Base-by-base conservation (phyloP, 371 early-diverging fungal genomes). In the Mucor mucedo region DNA sequence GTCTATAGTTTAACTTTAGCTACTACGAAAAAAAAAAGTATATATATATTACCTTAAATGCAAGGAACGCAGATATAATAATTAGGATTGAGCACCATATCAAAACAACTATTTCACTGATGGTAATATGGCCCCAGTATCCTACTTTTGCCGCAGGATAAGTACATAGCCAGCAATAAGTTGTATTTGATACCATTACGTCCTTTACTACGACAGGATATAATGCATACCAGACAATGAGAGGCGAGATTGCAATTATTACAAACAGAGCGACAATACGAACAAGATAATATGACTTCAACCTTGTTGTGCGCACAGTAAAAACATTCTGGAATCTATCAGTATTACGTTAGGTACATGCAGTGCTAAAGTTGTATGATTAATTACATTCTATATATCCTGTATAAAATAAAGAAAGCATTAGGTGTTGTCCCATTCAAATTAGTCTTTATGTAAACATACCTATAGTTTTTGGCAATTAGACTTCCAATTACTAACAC, bases 401-500 rank as follows among this genome's bases (percentile, higher is more conserved):
- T 78, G 60, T 57, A 55, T 40, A 58, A 35, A 45, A 35, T 39
- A 49, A 45, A 8, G 32, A 10, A 4, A 32, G 3, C 13, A 27
- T 50, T 28, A 50, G 21, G n/a, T 45, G 44, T 16, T 2, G n/a
- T 2, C 16, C 21, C 6, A 45, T 48, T 13, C 9, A 10, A 50
- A 32, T 38, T 8, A 42, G 32, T 3, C 27, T 9, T 35, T 14
- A 29, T 42, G 5, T 10, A 16, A 27, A 38, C 53, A 44, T 69
- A 72, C 78, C 78, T 62, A 45, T 73, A 80, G 48, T 72, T 77
- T 53, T 77, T 80, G 3, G 80, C 80, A 68, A 80, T 75, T 11
- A 80, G 70, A 49, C 77, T 77, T 6, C 73, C 73, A 32, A 77
- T 67, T 5, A 77, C 77, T 0, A 80, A 52, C 2, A 60, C 49